Percentiles rank a stretch among this genome's conserved stretches.
phyloP scores from a whole-genome alignment of 106 monocot species.

The Dioscorea alata region DNA sequence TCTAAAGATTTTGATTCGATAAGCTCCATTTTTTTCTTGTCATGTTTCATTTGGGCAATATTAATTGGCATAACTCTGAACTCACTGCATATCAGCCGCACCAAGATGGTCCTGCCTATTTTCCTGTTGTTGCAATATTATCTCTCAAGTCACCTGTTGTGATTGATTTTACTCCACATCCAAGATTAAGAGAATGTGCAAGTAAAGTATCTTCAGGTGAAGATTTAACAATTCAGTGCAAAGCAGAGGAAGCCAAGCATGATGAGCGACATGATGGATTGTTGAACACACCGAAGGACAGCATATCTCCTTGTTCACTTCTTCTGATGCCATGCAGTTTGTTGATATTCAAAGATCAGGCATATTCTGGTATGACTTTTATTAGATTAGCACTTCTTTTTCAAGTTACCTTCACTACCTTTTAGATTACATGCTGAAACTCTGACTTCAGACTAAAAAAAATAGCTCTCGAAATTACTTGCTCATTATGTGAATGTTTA shows the following conservation, averaged over 20 bases:
- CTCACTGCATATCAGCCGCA: constrained; percentile 50
- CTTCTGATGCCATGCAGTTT: constrained; percentile 80
- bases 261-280: constrained; percentile 3
- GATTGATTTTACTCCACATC: constrained; percentile 81
- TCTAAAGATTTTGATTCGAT: background rate
- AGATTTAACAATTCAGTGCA: background rate
- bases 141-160: constrained; percentile 75
- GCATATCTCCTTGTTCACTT: constrained; percentile 25
- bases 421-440: too few species aligned
- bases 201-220: background rate
- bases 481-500: background rate
- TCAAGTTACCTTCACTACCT: background rate
- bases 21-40: background rate
- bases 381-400: background rate
- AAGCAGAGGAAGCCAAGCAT: background rate
- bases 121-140: constrained; percentile 84
- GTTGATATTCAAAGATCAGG: constrained; percentile 92
- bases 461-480: background rate
- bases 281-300: background rate
- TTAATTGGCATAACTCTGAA: background rate
- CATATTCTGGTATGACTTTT: constrained; percentile 50
- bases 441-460: too few species aligned
- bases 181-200: constrained; percentile 15
- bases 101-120: constrained; percentile 99
- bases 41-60: background rate